Conservation (phyloP, 371 early-diverging fungal species). For the Coemansia sp. region DNA sequence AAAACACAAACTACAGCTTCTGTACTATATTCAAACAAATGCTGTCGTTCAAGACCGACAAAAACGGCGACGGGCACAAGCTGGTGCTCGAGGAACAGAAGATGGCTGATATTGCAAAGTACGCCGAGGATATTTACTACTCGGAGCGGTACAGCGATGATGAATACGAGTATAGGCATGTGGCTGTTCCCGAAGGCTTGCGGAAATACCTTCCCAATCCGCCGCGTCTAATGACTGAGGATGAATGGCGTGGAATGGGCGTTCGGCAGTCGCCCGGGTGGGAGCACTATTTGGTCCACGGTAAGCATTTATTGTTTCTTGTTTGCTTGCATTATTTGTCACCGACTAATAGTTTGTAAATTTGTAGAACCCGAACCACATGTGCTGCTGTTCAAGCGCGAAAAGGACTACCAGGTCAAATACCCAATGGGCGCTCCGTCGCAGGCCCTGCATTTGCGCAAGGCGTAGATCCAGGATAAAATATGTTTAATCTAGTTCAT, state of each 20-base stretch:
- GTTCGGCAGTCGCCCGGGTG: constrained; percentile 81
- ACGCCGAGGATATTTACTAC: constrained; percentile 59
- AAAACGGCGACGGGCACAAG: constrained; percentile 20
- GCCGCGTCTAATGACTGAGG: constrained; percentile 61
- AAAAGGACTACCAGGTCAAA: constrained; percentile 64
- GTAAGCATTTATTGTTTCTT: constrained; percentile 39
- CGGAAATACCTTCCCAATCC: constrained; percentile 61
- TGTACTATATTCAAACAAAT: constrained; percentile 7
- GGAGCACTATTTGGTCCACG: constrained; percentile 82
- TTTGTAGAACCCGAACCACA: constrained; percentile 77
- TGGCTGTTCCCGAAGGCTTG: constrained; percentile 67
- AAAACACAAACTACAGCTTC: background rate
- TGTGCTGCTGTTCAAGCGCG: constrained; percentile 76
- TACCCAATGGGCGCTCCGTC: constrained; percentile 42
- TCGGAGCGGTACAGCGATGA: constrained; percentile 64
- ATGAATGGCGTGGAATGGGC: constrained; percentile 77
- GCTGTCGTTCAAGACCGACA: constrained; percentile 32
- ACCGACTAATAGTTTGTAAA: background rate
- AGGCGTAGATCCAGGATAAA: background rate
- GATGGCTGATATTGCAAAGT: constrained; percentile 55
- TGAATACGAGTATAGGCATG: constrained; percentile 64
- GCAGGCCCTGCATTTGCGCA: background rate
- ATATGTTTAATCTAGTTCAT: background rate
- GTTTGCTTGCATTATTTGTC: background rate
- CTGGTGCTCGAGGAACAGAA: constrained; percentile 51